Conservation (phyloP, 2,329 filamentous ascomycete species). For the Cladobotryum mycophilum region DNA sequence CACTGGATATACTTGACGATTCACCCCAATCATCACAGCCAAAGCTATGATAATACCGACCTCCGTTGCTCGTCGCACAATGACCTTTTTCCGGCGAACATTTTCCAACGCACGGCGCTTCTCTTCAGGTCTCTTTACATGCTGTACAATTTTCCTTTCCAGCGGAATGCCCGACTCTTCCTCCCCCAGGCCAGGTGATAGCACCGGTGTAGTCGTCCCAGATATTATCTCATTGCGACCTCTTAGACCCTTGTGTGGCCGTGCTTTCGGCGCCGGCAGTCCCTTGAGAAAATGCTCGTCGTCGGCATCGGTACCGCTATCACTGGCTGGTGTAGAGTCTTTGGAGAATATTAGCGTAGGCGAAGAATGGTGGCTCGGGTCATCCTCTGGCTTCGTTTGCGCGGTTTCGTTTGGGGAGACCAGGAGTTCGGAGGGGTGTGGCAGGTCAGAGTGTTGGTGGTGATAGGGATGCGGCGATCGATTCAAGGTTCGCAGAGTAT, state of each 20-base stretch:
- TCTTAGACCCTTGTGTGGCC: slow-evolving; percentile 71
- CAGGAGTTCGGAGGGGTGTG: slow-evolving; percentile 33
- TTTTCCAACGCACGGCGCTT: slow-evolving; percentile 19
- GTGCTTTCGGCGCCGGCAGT: slow-evolving; percentile 69
- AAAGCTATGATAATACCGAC: slow-evolving; percentile 44
- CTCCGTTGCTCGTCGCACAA: slow-evolving; percentile 48
- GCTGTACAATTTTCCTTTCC: slow-evolving; percentile 13
- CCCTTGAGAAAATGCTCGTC: slow-evolving; percentile 87
- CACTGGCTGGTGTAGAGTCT: slow-evolving; percentile 61
- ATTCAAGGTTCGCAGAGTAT: slow-evolving; percentile 42
- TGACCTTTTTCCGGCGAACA: slow-evolving; percentile 41
- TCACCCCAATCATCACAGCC: slow-evolving; percentile 41
- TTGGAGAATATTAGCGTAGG: slow-evolving; percentile 31
- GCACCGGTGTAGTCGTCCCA: slow-evolving; percentile 48
- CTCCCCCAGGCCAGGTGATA: slow-evolving; percentile 42
- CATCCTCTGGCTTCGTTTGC: slow-evolving; percentile 14
- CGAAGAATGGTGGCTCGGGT: slow-evolving; percentile 20
- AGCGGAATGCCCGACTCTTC: slow-evolving; percentile 29
- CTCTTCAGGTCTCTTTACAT: slow-evolving; percentile 12
- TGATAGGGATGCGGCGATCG: slow-evolving; percentile 65
- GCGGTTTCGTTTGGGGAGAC: slow-evolving; percentile 16
- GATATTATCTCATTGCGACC: slow-evolving; percentile 51
- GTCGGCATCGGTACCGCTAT: slow-evolving; percentile 91
- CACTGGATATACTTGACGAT: slow-evolving; percentile 40
- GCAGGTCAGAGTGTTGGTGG: slow-evolving; percentile 46